Evolutionary conservation across 208 protist species (phyloP).

Genomic region (Acanthamoeba sp.): DNA sequence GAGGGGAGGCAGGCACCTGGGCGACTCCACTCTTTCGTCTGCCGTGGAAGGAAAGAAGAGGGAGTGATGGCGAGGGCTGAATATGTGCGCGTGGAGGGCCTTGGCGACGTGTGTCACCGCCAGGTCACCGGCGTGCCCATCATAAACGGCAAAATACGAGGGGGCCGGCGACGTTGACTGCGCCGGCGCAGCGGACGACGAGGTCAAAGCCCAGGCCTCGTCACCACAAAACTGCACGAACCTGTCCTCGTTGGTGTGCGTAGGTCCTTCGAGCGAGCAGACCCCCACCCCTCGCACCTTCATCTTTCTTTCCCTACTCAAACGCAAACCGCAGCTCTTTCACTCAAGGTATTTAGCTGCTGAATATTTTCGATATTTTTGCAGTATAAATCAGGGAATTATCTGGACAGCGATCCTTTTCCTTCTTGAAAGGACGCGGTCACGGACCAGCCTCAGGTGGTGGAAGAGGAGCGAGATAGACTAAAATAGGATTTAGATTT

Average conservation of each 20-base stretch:
- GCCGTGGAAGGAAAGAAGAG: conserved; percentile 4
- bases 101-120: conserved; percentile 27
- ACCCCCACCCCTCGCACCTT: conserved; percentile 50
- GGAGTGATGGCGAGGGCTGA: not conserved
- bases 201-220: not conserved
- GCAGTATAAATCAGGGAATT: too few relatives aligned
- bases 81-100: conserved; percentile 35
- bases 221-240: conserved; percentile 40
- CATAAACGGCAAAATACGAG: conserved; percentile 63
- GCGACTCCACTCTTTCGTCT: not conserved
- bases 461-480: too few relatives aligned
- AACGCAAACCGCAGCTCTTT: not conserved
- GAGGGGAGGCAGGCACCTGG: not conserved
- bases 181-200: not conserved
- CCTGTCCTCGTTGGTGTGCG: not conserved
- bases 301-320: not conserved
- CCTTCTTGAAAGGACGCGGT: too few relatives aligned
- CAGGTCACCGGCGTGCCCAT: conserved; percentile 36
- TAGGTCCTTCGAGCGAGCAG: conserved; percentile 49
- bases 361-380: not conserved
- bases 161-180: not conserved
- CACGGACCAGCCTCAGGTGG: too few relatives aligned
- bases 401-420: too few relatives aligned
- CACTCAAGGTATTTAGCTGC: not conserved
- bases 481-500: too few relatives aligned